Evolutionary conservation across 805 yeast species (phyloP).

Genomic region (Monosporozyma aquatica): DNA sequence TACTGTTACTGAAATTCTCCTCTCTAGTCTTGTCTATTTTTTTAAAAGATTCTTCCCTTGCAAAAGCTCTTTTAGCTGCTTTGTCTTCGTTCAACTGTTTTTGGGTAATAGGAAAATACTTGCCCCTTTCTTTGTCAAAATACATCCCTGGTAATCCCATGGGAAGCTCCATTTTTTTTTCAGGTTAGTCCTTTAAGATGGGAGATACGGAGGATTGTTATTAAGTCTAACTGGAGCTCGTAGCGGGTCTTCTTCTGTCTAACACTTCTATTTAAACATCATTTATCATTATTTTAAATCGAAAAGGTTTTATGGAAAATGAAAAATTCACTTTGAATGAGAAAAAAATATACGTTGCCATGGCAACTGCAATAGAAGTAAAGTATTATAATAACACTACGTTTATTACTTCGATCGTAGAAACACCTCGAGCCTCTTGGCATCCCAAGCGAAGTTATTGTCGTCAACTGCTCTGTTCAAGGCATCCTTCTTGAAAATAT

Average conservation of each 20-base stretch:
- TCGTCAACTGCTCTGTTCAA: constrained; percentile 33
- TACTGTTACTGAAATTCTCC: neutral
- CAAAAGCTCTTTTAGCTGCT: neutral
- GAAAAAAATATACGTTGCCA: too few species aligned
- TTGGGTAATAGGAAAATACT: constrained; percentile 18
- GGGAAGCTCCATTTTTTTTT: constrained; percentile 4
- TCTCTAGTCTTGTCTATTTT: neutral
- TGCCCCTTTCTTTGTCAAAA: constrained; percentile 18
- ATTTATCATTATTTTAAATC: too few species aligned
- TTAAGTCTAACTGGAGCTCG: too few species aligned
- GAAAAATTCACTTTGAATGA: too few species aligned
- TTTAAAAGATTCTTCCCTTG: neutral
- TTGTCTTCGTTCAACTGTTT: neutral
- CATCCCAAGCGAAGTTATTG: constrained; percentile 28
- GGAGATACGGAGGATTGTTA: neutral
- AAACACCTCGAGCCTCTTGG: constrained; percentile 16
- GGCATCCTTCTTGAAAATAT: constrained; percentile 36
- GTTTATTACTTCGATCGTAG: constrained; percentile 7
- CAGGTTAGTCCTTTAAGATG: constrained; percentile 1
- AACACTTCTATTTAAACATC: too few species aligned
- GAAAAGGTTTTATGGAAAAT: too few species aligned
- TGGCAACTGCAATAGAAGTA: too few species aligned
- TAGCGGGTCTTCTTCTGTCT: too few species aligned
- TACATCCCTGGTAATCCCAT: constrained; percentile 22
- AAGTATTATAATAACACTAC: too few species aligned